These are phyloP conservation scores for Hevea brasiliensis DNA, from an alignment of 345 rosid genomes.

Conservation along the genomic window DNA sequence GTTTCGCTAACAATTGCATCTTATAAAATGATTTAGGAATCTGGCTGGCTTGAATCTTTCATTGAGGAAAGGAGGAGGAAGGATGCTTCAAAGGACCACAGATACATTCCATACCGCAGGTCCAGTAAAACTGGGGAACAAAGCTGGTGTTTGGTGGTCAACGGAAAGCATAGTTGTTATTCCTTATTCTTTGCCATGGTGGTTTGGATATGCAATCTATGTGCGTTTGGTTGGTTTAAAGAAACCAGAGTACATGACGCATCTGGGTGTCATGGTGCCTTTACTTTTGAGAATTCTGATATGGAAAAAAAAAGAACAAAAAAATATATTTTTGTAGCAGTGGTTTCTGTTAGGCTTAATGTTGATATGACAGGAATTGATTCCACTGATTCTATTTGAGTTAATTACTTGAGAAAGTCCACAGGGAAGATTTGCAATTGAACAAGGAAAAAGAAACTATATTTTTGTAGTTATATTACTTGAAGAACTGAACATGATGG, in stretches of 20 bases:
- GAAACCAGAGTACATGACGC: not conserved
- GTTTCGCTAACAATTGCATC: constrained; percentile 18
- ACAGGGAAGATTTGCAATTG: not conserved
- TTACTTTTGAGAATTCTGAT: not conserved
- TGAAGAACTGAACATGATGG: not conserved
- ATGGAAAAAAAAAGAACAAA: no score
- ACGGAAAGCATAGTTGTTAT: no score
- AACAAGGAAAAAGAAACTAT: not conserved
- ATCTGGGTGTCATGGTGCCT: not conserved
- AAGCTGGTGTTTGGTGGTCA: no score
- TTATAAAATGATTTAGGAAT: constrained; percentile 44
- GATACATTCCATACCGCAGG: constrained; percentile 82
- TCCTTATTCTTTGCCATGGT: not conserved
- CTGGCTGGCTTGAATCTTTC: constrained; percentile 78
- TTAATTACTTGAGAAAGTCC: not conserved
- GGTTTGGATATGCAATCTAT: not conserved
- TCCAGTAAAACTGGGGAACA: constrained; percentile 29
- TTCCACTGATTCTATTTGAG: not conserved
- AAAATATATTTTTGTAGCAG: not conserved
- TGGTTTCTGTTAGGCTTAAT: not conserved
- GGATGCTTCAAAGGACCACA: constrained; percentile 88
- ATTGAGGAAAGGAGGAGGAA: constrained; percentile 81
- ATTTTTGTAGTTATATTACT: not conserved
- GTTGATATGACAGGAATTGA: not conserved
- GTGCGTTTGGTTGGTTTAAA: not conserved